Conservation (phyloP, 2,329 filamentous ascomycete species). For the Aspergillus sp. region DNA sequence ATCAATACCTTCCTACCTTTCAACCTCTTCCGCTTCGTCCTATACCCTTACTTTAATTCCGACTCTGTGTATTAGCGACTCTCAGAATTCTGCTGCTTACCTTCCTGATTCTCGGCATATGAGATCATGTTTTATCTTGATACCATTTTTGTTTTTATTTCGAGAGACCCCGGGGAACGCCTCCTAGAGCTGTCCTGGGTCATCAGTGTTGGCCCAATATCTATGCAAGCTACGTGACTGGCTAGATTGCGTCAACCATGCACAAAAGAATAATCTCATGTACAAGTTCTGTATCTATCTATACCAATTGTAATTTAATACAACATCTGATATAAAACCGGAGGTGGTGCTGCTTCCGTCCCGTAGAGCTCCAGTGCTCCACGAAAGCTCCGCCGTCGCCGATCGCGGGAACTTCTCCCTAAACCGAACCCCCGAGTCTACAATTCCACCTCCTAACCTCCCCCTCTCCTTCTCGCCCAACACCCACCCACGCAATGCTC, state of each 20-base stretch:
- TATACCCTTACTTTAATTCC: conserved; percentile 18
- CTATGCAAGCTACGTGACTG: not conserved
- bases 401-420: conserved; percentile 8
- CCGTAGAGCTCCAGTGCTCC: not conserved
- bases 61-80: conserved; percentile 8
- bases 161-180: not conserved
- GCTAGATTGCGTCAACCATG: not conserved
- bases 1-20: not conserved
- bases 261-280: not conserved
- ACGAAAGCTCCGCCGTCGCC: not conserved
- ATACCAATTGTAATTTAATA: not conserved
- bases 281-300: not conserved
- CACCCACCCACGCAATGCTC: conserved; percentile 64
- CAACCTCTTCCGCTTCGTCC: conserved; percentile 17
- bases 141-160: conserved; percentile 15
- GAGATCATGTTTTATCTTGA: conserved; percentile 22
- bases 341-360: not conserved
- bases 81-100: conserved; percentile 16
- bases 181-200: not conserved
- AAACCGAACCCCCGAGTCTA: not conserved
- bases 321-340: too few relatives aligned
- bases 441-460: conserved; percentile 3
- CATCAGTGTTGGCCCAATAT: not conserved
- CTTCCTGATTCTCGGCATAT: conserved; percentile 13
- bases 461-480: conserved; percentile 3